phyloP scores from a whole-genome alignment of 768 basidiomycete genomes.

The Tricholoma flavovirens region DNA sequence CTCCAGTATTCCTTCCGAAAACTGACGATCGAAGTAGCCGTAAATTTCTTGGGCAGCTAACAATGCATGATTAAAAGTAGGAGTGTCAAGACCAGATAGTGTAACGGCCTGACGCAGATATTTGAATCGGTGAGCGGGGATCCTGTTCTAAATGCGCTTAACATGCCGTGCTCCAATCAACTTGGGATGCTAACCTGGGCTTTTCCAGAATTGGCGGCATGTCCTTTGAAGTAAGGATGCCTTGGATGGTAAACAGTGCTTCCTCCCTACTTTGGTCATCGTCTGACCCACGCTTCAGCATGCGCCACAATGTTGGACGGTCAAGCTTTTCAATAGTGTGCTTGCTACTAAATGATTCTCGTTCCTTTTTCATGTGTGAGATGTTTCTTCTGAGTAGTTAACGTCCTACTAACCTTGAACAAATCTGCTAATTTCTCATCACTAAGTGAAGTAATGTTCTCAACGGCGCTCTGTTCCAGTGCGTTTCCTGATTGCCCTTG shows the following conservation, averaged over 20 bases:
- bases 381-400: neutral
- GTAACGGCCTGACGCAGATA: neutral
- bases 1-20: too few species aligned
- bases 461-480: neutral
- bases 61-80: neutral
- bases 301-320: neutral
- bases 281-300: neutral
- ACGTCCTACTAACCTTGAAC: neutral
- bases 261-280: neutral
- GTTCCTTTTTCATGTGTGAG: neutral
- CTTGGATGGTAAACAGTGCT: neutral
- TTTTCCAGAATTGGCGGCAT: neutral
- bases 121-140: neutral
- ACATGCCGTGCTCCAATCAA: neutral
- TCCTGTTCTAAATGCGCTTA: neutral
- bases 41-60: neutral
- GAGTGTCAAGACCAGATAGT: neutral
- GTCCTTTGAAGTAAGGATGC: neutral
- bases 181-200: neutral
- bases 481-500: neutral
- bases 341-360: neutral
- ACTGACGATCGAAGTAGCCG: neutral
- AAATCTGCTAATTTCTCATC: neutral
- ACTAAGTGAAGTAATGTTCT: neutral
- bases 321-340: neutral